Conservation (phyloP, 1,284 basidiomycete species). For the Ganoderma lingzhi region DNA sequence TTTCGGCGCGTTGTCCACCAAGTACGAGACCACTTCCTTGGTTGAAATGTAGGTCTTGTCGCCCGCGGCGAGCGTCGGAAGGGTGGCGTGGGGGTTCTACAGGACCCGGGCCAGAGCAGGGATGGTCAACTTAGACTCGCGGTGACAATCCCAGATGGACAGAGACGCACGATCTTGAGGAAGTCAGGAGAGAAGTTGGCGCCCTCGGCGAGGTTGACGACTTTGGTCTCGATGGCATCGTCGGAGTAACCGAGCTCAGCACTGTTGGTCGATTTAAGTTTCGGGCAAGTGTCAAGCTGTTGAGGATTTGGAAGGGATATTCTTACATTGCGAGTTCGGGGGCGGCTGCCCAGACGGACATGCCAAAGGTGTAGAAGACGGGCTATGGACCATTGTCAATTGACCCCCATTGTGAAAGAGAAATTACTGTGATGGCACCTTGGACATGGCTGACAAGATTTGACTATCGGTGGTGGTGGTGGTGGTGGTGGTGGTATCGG, state of each 20-base stretch:
- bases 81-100: conserved; percentile 61
- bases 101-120: neutral
- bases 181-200: conserved; percentile 71
- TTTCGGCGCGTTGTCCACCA: conserved; percentile 53
- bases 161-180: conserved; percentile 53
- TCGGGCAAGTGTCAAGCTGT: neutral
- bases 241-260: conserved; percentile 52
- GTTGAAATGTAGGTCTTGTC: conserved; percentile 58
- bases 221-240: conserved; percentile 46
- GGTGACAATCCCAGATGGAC: neutral
- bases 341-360: conserved; percentile 58
- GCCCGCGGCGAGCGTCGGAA: conserved; percentile 59
- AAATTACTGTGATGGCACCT: neutral
- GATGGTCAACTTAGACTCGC: neutral
- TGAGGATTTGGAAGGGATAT: neutral
- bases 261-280: conserved; percentile 34
- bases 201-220: conserved; percentile 57
- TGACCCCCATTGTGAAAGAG: neutral
- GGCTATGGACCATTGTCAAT: conserved; percentile 37
- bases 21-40: conserved; percentile 54
- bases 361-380: conserved; percentile 52
- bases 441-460: conserved; percentile 7
- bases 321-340: conserved; percentile 59
- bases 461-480: neutral
- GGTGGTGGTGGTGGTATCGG: neutral